Conservation (phyloP, 2,329 filamentous ascomycete genomes). For the Capronia epimyces region DNA sequence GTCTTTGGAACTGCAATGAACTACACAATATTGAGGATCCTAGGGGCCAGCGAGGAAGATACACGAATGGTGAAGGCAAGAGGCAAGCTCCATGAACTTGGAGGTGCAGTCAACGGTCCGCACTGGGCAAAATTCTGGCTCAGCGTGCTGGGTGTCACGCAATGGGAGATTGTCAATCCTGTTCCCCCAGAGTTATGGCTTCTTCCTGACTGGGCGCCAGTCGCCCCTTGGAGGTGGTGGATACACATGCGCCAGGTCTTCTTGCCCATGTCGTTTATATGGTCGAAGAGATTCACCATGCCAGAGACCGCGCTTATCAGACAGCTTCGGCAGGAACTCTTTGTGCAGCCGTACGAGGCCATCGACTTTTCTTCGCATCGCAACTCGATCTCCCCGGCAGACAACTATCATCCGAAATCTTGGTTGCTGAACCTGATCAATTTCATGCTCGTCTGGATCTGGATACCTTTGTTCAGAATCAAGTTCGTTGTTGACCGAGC, state of each 20-base stretch:
- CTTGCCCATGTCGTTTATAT: conserved; percentile 83
- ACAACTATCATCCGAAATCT: conserved; percentile 92
- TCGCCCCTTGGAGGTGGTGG: conserved; percentile 95
- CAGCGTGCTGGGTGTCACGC: conserved; percentile 70
- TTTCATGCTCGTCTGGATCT: conserved; percentile 71
- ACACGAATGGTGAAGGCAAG: conserved; percentile 80
- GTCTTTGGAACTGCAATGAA: conserved; percentile 88
- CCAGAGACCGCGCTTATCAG: conserved; percentile 69
- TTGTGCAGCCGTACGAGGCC: conserved; percentile 67
- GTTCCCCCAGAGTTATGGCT: conserved; percentile 92
- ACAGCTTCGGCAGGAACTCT: conserved; percentile 72
- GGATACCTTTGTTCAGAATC: conserved; percentile 69
- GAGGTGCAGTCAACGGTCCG: conserved; percentile 74
- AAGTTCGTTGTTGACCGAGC: conserved; percentile 62
- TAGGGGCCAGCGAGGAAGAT: conserved; percentile 80
- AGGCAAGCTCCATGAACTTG: conserved; percentile 72
- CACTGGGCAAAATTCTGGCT: conserved; percentile 99
- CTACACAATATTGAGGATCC: conserved; percentile 71
- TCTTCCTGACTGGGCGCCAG: conserved; percentile 80
- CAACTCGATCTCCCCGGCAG: conserved; percentile 70
- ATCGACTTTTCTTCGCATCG: conserved; percentile 74
- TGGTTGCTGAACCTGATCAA: conserved; percentile 75
- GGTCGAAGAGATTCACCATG: conserved; percentile 73
- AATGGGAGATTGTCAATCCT: conserved; percentile 93
- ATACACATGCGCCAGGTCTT: conserved; percentile 98